phyloP scores from a whole-genome alignment of 352 stramenopile genomes.

The Peronospora farinosa region DNA sequence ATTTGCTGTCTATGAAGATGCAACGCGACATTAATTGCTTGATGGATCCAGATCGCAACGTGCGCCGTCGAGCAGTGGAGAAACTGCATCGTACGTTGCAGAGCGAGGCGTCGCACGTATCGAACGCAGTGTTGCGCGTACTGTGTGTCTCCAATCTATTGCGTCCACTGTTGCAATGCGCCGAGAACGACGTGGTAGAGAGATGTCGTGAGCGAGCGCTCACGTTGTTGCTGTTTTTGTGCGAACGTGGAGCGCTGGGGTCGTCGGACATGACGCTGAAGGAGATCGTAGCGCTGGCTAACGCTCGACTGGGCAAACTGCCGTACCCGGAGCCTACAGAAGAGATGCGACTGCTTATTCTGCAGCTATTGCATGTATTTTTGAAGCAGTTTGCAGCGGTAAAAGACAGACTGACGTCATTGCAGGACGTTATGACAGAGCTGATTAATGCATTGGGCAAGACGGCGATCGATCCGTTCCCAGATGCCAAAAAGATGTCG shows the following conservation, averaged over 20 bases:
- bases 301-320: constrained; percentile 59
- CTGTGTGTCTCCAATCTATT: constrained; percentile 44
- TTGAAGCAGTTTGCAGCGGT: constrained; percentile 42
- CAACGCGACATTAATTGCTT: constrained; percentile 83
- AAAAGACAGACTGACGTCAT: constrained; percentile 16
- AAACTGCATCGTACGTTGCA: constrained; percentile 56
- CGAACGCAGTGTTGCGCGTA: constrained; percentile 31
- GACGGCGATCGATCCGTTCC: constrained; percentile 64
- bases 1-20: constrained; percentile 69
- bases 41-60: constrained; percentile 53
- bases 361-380: constrained; percentile 51
- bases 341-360: constrained; percentile 68
- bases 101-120: constrained; percentile 36
- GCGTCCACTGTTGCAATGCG: constrained; percentile 43
- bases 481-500: constrained; percentile 74
- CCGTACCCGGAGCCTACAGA: constrained; percentile 76
- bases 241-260: constrained; percentile 42
- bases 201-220: constrained; percentile 75
- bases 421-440: constrained; percentile 56
- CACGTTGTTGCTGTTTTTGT: constrained; percentile 50
- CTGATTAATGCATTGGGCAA: constrained; percentile 71
- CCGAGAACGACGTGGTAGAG: constrained; percentile 50
- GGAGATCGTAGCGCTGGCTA: constrained; percentile 43
- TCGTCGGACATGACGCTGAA: constrained; percentile 34
- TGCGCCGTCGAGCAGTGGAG: constrained; percentile 66